Conservation (phyloP, 1,139 yeast species). For the Diutina mesorugosa region DNA sequence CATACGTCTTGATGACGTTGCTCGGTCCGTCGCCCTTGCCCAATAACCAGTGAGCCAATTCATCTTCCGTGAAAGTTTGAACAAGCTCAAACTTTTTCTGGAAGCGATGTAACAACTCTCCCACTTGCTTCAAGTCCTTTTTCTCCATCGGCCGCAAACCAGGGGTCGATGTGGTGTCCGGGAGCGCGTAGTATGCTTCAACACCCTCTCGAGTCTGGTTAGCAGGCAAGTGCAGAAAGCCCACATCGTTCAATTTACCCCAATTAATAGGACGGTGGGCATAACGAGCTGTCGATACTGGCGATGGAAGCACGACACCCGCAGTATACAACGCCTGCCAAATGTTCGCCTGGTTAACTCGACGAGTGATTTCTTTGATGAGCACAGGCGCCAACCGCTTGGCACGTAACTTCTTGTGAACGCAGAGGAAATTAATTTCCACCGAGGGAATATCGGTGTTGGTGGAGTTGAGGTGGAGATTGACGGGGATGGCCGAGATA, state of each 20-base stretch:
- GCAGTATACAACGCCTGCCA: conserved; percentile 98
- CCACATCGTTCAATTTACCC: conserved; percentile 81
- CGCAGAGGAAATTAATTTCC: conserved; percentile 87
- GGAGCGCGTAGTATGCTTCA: conserved; percentile 69
- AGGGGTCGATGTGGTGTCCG: conserved; percentile 38
- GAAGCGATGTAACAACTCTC: conserved; percentile 42
- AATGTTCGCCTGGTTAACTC: conserved; percentile 70
- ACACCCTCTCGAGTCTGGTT: conserved; percentile 66
- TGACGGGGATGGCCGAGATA: conserved; percentile 81
- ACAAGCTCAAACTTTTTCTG: conserved; percentile 60
- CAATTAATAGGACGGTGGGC: conserved; percentile 92
- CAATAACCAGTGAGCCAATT: conserved; percentile 73
- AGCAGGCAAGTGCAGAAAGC: conserved; percentile 73
- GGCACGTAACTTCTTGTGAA: conserved; percentile 87
- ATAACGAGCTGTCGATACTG: conserved; percentile 82
- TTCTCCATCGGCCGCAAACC: conserved; percentile 56
- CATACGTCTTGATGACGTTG: conserved; percentile 60
- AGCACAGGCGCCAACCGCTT: conserved; percentile 89
- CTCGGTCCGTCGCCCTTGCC: conserved; percentile 23
- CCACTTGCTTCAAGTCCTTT: conserved; percentile 55
- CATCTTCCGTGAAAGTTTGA: conserved; percentile 59
- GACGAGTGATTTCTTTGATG: conserved; percentile 86
- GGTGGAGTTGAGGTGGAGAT: conserved; percentile 44
- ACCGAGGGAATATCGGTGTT: conserved; percentile 46
- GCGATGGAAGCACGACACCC: conserved; percentile 84